phyloP scores from a whole-genome alignment of 1,284 basidiomycete genomes.

The Rhodotorula sp. region DNA sequence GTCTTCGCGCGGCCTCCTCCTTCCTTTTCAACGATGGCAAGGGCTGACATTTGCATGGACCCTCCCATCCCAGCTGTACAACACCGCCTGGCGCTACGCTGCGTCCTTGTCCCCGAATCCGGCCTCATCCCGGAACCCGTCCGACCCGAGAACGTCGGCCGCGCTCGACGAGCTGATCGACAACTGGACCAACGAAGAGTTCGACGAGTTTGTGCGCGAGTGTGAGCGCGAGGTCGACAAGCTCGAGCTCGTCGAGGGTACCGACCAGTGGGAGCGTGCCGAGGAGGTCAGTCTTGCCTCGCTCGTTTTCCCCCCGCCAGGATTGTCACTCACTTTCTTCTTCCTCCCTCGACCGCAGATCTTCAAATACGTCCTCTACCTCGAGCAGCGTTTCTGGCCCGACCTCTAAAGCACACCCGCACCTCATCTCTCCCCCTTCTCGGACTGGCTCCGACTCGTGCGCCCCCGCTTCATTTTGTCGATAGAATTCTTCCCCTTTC shows the following conservation, averaged over 20 bases:
- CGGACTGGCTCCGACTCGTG: background rate
- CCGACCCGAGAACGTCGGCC: conserved; percentile 8
- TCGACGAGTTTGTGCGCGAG: conserved; percentile 16
- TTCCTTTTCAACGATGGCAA: no score
- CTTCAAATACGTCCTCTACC: conserved; percentile 29
- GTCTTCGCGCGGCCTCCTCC: background rate
- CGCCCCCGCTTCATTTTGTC: background rate
- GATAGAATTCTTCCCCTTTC: background rate
- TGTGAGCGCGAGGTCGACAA: conserved; percentile 24
- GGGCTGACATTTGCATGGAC: no score
- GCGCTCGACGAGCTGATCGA: conserved; percentile 24
- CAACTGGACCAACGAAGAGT: conserved; percentile 30
- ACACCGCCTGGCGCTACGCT: conserved; percentile 22
- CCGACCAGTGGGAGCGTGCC: conserved; percentile 18
- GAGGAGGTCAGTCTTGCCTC: conserved; percentile 15
- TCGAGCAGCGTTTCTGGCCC: conserved; percentile 34
- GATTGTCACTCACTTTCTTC: background rate
- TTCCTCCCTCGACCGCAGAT: background rate
- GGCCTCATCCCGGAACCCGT: background rate
- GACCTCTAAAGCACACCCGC: background rate
- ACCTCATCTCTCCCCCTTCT: background rate
- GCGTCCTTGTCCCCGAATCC: background rate
- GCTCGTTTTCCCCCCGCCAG: no score
- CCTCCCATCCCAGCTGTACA: conserved; percentile 13
- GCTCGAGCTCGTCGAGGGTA: conserved; percentile 13